Conservation (phyloP, 148 eudicot species). For the Chenopodium berlandieri region DNA sequence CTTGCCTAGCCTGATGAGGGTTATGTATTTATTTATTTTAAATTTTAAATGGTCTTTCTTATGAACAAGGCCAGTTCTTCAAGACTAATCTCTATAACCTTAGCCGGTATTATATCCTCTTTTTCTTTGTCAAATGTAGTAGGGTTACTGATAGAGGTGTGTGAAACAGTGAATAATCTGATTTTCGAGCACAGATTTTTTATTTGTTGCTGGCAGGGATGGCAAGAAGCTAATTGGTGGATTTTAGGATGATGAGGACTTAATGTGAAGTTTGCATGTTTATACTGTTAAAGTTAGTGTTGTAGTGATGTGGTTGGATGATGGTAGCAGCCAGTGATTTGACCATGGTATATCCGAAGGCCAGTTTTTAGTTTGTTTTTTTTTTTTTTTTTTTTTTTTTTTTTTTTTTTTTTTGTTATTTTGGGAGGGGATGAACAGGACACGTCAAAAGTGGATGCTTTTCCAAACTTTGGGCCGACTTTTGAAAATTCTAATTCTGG, state of each 20-base stretch:
- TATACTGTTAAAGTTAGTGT: background rate
- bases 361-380: background rate
- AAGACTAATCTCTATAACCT: background rate
- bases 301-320: background rate
- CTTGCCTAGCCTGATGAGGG: background rate
- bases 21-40: background rate
- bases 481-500: background rate
- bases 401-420: background rate
- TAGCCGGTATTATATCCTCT: background rate
- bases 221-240: background rate
- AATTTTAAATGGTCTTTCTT: background rate
- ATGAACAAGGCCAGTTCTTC: background rate
- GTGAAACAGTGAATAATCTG: background rate
- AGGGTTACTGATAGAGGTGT: background rate
- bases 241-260: background rate
- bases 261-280: background rate
- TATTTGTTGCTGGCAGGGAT: background rate
- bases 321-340: background rate
- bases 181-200: background rate
- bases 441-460: background rate
- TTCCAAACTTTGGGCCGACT: background rate
- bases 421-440: background rate
- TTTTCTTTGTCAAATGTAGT: background rate
- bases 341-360: background rate
- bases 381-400: background rate